Evolutionary conservation across 306 rosid species (phyloP).

Genomic region (Cicer pinnatifidum): DNA sequence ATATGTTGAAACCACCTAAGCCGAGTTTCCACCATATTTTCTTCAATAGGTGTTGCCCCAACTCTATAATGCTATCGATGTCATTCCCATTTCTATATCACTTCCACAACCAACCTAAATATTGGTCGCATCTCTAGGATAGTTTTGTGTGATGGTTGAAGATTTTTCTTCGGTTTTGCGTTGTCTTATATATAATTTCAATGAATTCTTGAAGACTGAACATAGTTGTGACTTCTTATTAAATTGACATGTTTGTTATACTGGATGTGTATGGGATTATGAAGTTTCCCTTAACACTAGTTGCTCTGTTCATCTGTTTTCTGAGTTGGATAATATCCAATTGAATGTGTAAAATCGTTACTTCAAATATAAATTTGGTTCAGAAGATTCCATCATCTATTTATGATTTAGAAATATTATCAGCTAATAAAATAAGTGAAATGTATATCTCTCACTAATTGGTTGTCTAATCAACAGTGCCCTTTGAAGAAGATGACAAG

Average conservation of each 20-base stretch:
- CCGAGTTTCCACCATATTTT: too few species aligned
- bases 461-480: conserved; percentile 55
- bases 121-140: neutral
- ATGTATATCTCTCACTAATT: conserved; percentile 25
- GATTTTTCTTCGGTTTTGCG: neutral
- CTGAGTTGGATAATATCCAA: conserved; percentile 19
- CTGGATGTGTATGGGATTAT: neutral
- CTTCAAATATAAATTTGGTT: neutral
- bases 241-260: conserved; percentile 2
- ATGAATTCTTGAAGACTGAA: neutral
- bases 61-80: too few species aligned
- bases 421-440: neutral
- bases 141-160: neutral
- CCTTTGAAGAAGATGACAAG: too few species aligned
- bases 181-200: neutral
- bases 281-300: conserved; percentile 7
- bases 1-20: too few species aligned
- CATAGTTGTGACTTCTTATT: conserved; percentile 17
- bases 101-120: neutral
- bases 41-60: too few species aligned
- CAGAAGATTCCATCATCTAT: conserved; percentile 5
- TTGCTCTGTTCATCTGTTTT: conserved; percentile 8
- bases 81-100: too few species aligned
- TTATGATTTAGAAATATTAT: conserved; percentile 11
- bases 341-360: conserved; percentile 23